phyloP scores from a whole-genome alignment of 1,284 basidiomycete genomes.

The Trichosporon coremiiforme region DNA sequence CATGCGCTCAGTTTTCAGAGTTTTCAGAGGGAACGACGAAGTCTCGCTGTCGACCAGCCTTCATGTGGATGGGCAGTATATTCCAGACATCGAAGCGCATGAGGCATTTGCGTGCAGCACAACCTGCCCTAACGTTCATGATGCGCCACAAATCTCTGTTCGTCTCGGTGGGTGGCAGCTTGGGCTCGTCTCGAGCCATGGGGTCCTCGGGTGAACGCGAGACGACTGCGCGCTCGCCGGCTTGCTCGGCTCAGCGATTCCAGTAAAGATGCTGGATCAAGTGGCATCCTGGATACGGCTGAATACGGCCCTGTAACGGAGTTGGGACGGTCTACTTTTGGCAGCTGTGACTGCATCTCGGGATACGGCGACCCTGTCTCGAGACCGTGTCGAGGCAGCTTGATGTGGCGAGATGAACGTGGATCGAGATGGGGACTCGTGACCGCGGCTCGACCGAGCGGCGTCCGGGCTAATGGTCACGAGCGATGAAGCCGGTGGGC shows the following conservation, averaged over 20 bases:
- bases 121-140: neutral
- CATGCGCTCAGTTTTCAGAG: neutral
- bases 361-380: neutral
- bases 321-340: neutral
- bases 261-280: neutral
- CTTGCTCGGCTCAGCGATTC: slow-evolving; percentile 13
- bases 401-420: neutral
- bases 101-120: neutral
- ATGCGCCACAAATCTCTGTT: neutral
- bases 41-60: neutral
- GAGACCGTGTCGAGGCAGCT: neutral
- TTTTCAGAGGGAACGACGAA: neutral
- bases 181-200: neutral
- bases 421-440: neutral
- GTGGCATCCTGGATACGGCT: too few species aligned
- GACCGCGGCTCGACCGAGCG: slow-evolving; percentile 1
- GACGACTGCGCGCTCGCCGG: neutral
- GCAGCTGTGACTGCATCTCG: neutral
- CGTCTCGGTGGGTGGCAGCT: neutral
- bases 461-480: neutral
- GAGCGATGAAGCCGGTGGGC: neutral
- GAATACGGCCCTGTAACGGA: neutral
- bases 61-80: neutral
- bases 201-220: too few species aligned
- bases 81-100: neutral